phyloP scores from a whole-genome alignment of 2,329 filamentous ascomycete species.

The Pleoardoris graminearum region DNA sequence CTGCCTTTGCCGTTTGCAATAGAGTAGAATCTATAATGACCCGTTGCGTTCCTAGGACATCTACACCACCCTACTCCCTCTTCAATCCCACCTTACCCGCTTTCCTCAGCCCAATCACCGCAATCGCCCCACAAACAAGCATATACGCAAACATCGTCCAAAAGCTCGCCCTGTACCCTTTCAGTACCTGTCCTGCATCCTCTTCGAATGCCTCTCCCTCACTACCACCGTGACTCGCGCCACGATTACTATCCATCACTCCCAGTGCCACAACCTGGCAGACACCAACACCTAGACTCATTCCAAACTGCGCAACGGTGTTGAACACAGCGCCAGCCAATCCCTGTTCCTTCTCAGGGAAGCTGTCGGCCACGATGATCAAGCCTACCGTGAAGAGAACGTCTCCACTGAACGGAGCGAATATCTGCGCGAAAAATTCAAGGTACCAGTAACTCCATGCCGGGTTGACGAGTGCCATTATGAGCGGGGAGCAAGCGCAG shows the following conservation, averaged over 20 bases:
- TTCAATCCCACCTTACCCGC: constrained; percentile 33
- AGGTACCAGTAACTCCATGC: constrained; percentile 57
- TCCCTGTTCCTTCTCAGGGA: constrained; percentile 60
- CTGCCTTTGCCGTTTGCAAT: too few relatives aligned
- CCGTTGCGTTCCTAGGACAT: too few relatives aligned
- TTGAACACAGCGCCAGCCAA: constrained; percentile 66
- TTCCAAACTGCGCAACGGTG: constrained; percentile 60
- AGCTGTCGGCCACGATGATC: constrained; percentile 59
- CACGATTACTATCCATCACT: background rate
- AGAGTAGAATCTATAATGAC: too few relatives aligned
- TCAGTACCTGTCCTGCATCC: background rate
- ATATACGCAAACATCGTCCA: constrained; percentile 35
- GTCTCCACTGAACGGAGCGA: constrained; percentile 50
- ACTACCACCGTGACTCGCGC: background rate
- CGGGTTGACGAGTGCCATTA: constrained; percentile 59
- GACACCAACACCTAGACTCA: background rate
- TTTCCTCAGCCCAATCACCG: constrained; percentile 28
- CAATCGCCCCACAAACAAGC: constrained; percentile 26
- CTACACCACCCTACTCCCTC: constrained; percentile 20
- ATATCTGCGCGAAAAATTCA: constrained; percentile 50
- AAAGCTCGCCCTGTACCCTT: constrained; percentile 26
- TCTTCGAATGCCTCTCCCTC: background rate
- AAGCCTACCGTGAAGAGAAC: constrained; percentile 61
- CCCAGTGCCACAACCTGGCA: constrained; percentile 7
- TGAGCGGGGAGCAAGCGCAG: constrained; percentile 52